These are phyloP conservation scores for Mercurialis annua DNA, from an alignment of 345 rosid species.

Conservation along the genomic window DNA sequence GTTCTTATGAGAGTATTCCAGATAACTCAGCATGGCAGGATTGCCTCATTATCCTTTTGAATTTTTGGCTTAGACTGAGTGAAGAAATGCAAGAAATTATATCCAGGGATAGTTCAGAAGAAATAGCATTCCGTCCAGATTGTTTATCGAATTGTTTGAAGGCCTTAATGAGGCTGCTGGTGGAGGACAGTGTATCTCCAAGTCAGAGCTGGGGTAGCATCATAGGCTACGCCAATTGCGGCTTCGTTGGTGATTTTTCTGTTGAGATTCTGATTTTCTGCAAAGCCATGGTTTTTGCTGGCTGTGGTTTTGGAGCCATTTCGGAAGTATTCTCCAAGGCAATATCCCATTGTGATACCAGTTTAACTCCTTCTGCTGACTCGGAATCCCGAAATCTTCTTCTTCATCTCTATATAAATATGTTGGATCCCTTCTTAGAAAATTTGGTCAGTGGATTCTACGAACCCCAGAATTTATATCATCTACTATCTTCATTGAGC, in stretches of 20 bases:
- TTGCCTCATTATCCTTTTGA: slow-evolving; percentile 66
- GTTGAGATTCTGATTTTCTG: slow-evolving; percentile 53
- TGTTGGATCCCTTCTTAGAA: slow-evolving; percentile 61
- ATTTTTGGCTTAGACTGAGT: slow-evolving; percentile 71
- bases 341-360: slow-evolving; percentile 29
- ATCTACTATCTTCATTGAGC: slow-evolving; percentile 67
- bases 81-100: slow-evolving; percentile 71
- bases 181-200: slow-evolving; percentile 88
- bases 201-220: slow-evolving; percentile 83
- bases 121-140: slow-evolving; percentile 44
- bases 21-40: slow-evolving; percentile 96
- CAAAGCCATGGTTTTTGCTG: slow-evolving; percentile 79
- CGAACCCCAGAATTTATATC: slow-evolving; percentile 49
- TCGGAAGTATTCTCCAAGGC: slow-evolving; percentile 64
- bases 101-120: slow-evolving; percentile 33
- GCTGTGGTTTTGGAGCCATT: slow-evolving; percentile 71
- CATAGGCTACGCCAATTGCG: slow-evolving; percentile 44
- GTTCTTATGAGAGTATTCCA: slow-evolving; percentile 46
- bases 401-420: slow-evolving; percentile 50
- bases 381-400: slow-evolving; percentile 50
- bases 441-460: slow-evolving; percentile 48
- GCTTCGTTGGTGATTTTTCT: slow-evolving; percentile 48
- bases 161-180: slow-evolving; percentile 63
- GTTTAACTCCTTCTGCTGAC: slow-evolving; percentile 20
- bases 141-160: slow-evolving; percentile 58